Evolutionary conservation across 2,329 filamentous ascomycete genomes (phyloP).

Genomic region (Calonectria leucothoes): DNA sequence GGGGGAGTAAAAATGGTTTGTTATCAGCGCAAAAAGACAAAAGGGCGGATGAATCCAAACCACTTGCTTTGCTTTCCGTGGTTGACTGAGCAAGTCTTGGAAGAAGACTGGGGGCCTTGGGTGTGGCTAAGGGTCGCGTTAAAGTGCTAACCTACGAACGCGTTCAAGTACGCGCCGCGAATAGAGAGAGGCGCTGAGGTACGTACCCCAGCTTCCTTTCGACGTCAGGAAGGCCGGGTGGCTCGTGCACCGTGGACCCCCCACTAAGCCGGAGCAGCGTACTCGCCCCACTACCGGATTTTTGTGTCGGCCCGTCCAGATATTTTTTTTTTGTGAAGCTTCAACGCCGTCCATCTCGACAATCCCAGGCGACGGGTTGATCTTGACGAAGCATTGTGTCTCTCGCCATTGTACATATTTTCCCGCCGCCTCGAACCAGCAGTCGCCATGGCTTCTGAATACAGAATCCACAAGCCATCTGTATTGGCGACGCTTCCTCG

Average conservation of each 20-base stretch:
- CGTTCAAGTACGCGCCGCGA: constrained; percentile 34
- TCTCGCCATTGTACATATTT: constrained; percentile 26
- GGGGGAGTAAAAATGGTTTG: not conserved
- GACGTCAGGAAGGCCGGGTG: constrained; percentile 35
- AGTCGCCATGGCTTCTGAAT: constrained; percentile 65
- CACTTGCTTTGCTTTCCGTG: not conserved
- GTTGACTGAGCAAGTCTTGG: constrained; percentile 27
- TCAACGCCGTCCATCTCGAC: constrained; percentile 29
- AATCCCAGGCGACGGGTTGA: constrained; percentile 28
- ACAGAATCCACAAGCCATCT: constrained; percentile 73
- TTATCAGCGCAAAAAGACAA: not conserved
- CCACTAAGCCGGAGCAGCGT: constrained; percentile 22
- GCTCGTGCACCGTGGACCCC: constrained; percentile 29
- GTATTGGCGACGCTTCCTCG: constrained; percentile 69
- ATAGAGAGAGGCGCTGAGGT: constrained; percentile 13
- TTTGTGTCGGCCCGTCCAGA: constrained; percentile 46
- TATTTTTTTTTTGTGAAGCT: constrained; percentile 51
- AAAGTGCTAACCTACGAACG: constrained; percentile 35
- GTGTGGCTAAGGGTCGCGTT: constrained; percentile 38
- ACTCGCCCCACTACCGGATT: constrained; percentile 48
- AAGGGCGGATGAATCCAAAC: not conserved
- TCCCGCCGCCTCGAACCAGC: not conserved
- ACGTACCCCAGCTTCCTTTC: constrained; percentile 25
- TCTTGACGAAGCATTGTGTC: constrained; percentile 34
- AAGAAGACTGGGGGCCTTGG: not conserved